Conservation (phyloP, 2,329 filamentous ascomycete genomes). For the Pezicula radicicola region DNA sequence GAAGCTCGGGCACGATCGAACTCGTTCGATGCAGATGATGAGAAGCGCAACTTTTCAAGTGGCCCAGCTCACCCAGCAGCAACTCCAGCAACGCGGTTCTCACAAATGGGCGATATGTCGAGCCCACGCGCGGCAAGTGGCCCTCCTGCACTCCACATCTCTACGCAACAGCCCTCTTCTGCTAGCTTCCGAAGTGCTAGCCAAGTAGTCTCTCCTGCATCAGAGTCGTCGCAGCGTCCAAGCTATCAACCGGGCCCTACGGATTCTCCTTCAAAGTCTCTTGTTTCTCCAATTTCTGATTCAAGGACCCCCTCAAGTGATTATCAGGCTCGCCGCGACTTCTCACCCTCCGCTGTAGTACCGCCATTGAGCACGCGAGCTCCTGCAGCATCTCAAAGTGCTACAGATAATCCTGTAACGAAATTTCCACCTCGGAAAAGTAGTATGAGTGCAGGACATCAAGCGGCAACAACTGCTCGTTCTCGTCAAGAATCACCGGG, state of each 20-base stretch:
- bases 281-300: constrained; percentile 20
- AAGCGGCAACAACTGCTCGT: constrained; percentile 12
- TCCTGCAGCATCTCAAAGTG: constrained; percentile 32
- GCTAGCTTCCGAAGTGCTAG: constrained; percentile 17
- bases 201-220: constrained; percentile 11
- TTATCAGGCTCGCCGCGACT: constrained; percentile 42
- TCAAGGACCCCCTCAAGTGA: constrained; percentile 22
- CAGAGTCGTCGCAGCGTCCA: constrained; percentile 15
- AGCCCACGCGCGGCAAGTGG: constrained; percentile 18
- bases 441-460: constrained; percentile 47
- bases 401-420: constrained; percentile 29
- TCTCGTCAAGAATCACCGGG: constrained; percentile 10
- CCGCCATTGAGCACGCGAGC: constrained; percentile 41
- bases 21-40: constrained; percentile 54
- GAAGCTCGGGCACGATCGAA: constrained; percentile 28
- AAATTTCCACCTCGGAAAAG: constrained; percentile 60
- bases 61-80: constrained; percentile 17
- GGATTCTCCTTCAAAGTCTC: constrained; percentile 6
- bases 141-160: constrained; percentile 19
- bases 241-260: neutral
- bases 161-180: constrained; percentile 17
- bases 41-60: constrained; percentile 45
- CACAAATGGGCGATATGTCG: constrained; percentile 21
- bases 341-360: constrained; percentile 49
- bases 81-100: constrained; percentile 25